Conservation (phyloP, 352 stramenopile genomes). For the Elongisporangium undulatum region DNA sequence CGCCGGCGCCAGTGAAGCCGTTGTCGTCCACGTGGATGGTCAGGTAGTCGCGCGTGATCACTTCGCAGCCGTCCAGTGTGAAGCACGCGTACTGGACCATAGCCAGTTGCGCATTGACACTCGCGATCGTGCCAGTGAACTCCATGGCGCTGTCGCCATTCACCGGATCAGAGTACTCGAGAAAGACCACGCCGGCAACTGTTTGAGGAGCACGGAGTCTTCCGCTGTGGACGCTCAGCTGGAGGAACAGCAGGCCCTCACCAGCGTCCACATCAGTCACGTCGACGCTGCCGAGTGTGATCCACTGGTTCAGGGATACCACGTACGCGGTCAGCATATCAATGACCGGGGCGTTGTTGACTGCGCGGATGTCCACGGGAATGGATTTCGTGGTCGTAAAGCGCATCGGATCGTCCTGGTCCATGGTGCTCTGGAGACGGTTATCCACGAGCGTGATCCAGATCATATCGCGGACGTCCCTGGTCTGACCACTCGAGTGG, state of each 20-base stretch:
- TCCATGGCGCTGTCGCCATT: conserved; percentile 19
- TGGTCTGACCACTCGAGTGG: conserved; percentile 18
- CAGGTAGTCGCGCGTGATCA: conserved; percentile 27
- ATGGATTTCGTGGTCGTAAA: conserved; percentile 33
- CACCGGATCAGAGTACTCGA: not conserved
- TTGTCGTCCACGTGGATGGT: conserved; percentile 54
- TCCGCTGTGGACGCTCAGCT: conserved; percentile 26
- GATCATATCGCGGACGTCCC: conserved; percentile 29
- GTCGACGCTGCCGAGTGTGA: conserved; percentile 10
- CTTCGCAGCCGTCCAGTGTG: conserved; percentile 17
- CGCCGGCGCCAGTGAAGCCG: conserved; percentile 33
- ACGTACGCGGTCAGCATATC: conserved; percentile 22
- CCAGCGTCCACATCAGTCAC: conserved; percentile 43
- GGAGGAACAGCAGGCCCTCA: conserved; percentile 35
- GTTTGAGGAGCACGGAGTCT: conserved; percentile 20
- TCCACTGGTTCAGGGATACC: conserved; percentile 26
- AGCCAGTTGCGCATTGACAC: conserved; percentile 17
- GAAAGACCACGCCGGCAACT: not conserved
- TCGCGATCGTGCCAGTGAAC: conserved; percentile 22
- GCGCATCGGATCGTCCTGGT: conserved; percentile 13
- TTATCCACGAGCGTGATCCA: conserved; percentile 33
- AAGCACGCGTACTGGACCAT: conserved; percentile 37
- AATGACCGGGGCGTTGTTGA: conserved; percentile 40
- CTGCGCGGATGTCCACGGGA: conserved; percentile 28
- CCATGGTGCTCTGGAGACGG: not conserved